A percentile compares a stretch with the other conserved stretches of the same genome.
phyloP scores from a whole-genome alignment of 2,329 filamentous ascomycete species.

The Magnaporthales sp. region DNA sequence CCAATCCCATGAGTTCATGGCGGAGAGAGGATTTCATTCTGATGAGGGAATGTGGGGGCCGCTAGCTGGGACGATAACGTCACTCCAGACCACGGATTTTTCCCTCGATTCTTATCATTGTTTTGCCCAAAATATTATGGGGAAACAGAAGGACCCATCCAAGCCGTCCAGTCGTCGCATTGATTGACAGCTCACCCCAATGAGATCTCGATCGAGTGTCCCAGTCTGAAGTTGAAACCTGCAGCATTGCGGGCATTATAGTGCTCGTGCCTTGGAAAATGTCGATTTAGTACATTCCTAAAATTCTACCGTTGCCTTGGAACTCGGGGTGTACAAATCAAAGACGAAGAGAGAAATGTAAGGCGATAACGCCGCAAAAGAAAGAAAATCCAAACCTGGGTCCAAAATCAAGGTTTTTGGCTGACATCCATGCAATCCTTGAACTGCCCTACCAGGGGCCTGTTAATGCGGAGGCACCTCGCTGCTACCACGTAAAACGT shows the following conservation, averaged over 20 bases:
- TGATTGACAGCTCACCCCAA: neutral
- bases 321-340: neutral
- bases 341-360: neutral
- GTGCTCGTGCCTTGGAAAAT: neutral
- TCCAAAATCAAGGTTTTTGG: neutral
- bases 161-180: neutral
- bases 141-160: neutral
- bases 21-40: neutral
- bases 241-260: neutral
- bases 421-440: neutral
- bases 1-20: neutral
- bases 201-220: neutral
- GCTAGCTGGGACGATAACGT: neutral
- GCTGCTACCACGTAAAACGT: neutral
- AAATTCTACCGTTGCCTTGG: neutral
- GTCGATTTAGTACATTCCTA: neutral
- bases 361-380: neutral
- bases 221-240: neutral
- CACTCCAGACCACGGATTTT: neutral
- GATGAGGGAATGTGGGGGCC: neutral
- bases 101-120: neutral
- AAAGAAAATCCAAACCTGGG: neutral
- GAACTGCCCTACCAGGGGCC: neutral
- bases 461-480: neutral
- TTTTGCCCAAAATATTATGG: neutral